phyloP scores from a whole-genome alignment of 2,329 filamentous ascomycete genomes.

The Neonectria hederae region DNA sequence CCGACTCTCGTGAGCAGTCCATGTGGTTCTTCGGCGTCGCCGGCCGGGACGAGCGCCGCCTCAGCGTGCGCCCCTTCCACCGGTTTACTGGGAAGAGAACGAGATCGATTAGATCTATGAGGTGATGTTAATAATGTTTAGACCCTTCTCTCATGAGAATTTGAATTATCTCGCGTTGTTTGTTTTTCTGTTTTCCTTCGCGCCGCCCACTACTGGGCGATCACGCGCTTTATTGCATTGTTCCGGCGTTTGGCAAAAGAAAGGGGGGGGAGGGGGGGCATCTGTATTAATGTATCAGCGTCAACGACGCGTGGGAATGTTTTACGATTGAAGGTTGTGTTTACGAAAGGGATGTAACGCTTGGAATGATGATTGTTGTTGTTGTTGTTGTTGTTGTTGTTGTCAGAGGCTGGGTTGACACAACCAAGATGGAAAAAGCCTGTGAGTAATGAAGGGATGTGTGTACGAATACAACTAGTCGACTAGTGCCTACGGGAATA shows the following conservation, averaged over 20 bases:
- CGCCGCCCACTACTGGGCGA: neutral
- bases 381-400: neutral
- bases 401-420: neutral
- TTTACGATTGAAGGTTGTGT: neutral
- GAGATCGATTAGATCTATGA: conserved; percentile 40
- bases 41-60: conserved; percentile 52
- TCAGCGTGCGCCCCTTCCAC: conserved; percentile 57
- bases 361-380: conserved; percentile 13
- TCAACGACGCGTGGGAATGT: conserved; percentile 5
- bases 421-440: conserved; percentile 10
- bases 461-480: neutral
- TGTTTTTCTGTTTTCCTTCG: neutral
- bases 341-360: conserved; percentile 7
- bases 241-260: conserved; percentile 15
- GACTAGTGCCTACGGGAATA: neutral
- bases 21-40: conserved; percentile 61
- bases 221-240: conserved; percentile 9
- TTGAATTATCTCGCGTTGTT: neutral
- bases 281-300: conserved; percentile 8
- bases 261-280: neutral
- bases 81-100: conserved; percentile 56
- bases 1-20: conserved; percentile 57
- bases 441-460: neutral
- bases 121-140: conserved; percentile 25
- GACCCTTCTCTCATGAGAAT: conserved; percentile 11